Percentiles rank a stretch among this genome's conserved stretches.
Conservation (phyloP, 768 basidiomycete genomes). For the Boletellus sp. region DNA sequence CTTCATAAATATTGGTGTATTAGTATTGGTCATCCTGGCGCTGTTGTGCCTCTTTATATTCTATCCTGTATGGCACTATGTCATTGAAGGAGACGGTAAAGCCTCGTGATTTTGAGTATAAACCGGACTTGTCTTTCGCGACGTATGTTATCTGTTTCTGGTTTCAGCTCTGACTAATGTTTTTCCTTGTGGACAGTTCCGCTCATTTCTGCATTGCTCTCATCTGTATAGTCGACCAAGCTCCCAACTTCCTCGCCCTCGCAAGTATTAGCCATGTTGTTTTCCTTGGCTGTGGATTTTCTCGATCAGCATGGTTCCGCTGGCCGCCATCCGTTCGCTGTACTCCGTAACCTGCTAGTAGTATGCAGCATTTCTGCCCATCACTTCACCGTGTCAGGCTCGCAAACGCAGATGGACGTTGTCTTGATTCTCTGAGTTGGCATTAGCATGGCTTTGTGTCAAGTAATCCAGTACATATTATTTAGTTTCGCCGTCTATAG, state of each 20-base stretch:
- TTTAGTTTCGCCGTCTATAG: not conserved
- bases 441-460: too few relatives aligned
- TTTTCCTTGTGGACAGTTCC: not conserved
- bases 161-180: not conserved
- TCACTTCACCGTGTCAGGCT: too few relatives aligned
- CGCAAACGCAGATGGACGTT: too few relatives aligned
- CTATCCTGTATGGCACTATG: constrained; percentile 62
- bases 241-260: not conserved
- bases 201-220: constrained; percentile 4
- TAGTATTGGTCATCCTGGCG: constrained; percentile 56
- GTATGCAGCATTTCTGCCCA: too few relatives aligned
- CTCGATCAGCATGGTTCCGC: not conserved
- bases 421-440: too few relatives aligned
- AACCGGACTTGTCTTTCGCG: not conserved
- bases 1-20: constrained; percentile 64
- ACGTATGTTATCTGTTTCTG: constrained; percentile 6
- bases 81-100: not conserved
- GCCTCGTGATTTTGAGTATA: constrained; percentile 5
- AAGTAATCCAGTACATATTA: not conserved
- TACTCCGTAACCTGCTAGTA: not conserved
- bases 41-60: constrained; percentile 76
- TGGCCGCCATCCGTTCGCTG: not conserved
- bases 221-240: constrained; percentile 1
- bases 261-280: not conserved
- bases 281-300: not conserved